Base-by-base conservation (phyloP, 2,329 filamentous ascomycete genomes). In the Alternaria viburni region DNA sequence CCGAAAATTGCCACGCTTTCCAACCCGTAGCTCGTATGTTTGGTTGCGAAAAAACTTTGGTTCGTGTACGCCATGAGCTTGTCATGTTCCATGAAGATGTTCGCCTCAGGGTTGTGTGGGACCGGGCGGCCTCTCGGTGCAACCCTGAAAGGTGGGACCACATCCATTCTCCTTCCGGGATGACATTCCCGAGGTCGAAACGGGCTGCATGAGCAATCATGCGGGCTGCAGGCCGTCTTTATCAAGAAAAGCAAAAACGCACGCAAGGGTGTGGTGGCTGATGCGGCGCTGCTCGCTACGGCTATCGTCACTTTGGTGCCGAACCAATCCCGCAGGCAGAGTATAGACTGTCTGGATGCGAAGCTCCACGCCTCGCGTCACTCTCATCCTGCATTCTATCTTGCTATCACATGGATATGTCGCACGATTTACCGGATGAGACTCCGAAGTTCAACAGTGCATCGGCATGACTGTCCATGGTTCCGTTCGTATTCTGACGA, bases 131-230 rank as follows among this genome's bases (percentile, higher is more conserved):
- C 59, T 62, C 49, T 55, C 54, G 59, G 62, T 52, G 59, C 55
- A 52, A 62, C 62, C 54, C 45, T 61, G 21, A 58, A 21, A 62
- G 45, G 62, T 65, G 62, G 62, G 46, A 59, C 54, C 62, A 62
- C 50, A 32, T 56, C 58, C 28, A 30, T 36, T 13, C 36, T 45
- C 54, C 45, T 56, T 43, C 54, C 54, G 47, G 50, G 57, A 54
- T 61, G 62, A 26, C 54, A 61, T 45, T 60, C 54, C 54, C 59
- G 32, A 52, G 28, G 62, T 64, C 46, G 54, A 55, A 64, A 58
- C 54, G 54, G 58, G 49, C 45, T 62, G 62, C 62, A 62, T 58
- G 36, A 62, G 54, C 49, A 64, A 57, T 57, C 44, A 54, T 57
- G 50, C 47, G 44, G 36, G 51, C 51, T 63, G 51, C 45, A 61